A percentile compares a stretch with the other conserved stretches of the same genome.
phyloP scores from a whole-genome alignment of 164 flowering plant species.

The Macadamia tetraphylla region DNA sequence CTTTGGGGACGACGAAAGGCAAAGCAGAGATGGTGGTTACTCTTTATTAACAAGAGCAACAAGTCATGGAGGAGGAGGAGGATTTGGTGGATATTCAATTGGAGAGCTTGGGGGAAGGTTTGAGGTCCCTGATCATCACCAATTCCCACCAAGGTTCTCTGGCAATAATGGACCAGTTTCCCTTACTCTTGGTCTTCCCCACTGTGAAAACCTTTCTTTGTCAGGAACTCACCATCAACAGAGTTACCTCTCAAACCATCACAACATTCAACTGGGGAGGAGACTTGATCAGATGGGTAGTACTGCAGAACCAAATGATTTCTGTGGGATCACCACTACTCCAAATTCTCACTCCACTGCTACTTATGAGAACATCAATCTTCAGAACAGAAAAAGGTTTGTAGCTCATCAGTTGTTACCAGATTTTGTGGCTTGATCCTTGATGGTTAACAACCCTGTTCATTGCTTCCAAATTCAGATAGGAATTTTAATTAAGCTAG shows the following conservation, averaged over 20 bases:
- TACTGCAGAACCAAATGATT: slow-evolving; percentile 39
- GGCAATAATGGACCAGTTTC: slow-evolving; percentile 58
- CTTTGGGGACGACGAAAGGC: slow-evolving; percentile 45
- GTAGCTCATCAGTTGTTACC: slow-evolving; percentile 75
- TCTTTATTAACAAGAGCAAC: slow-evolving; percentile 43
- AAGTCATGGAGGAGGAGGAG: slow-evolving; percentile 52
- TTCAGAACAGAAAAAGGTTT: slow-evolving; percentile 67
- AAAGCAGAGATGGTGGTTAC: slow-evolving; percentile 51
- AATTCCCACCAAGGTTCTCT: slow-evolving; percentile 54
- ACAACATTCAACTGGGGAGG: slow-evolving; percentile 58
- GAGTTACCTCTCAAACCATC: slow-evolving; percentile 55
- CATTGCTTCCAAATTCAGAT: neutral
- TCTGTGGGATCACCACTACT: slow-evolving; percentile 39
- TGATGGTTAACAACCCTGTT: neutral
- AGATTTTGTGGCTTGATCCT: slow-evolving; percentile 66
- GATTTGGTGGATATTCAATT: slow-evolving; percentile 63
- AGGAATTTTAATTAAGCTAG: neutral
- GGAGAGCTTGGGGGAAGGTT: slow-evolving; percentile 70
- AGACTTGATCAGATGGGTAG: slow-evolving; percentile 37
- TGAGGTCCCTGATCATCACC: slow-evolving; percentile 33
- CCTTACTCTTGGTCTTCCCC: slow-evolving; percentile 85
- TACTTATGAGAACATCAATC: slow-evolving; percentile 50
- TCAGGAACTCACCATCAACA: slow-evolving; percentile 65
- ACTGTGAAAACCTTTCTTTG: slow-evolving; percentile 60
- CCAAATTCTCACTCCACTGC: slow-evolving; percentile 40